These are phyloP conservation scores for Phialophora chinensis DNA, from an alignment of 2,329 filamentous ascomycete genomes.

Conservation along the genomic window DNA sequence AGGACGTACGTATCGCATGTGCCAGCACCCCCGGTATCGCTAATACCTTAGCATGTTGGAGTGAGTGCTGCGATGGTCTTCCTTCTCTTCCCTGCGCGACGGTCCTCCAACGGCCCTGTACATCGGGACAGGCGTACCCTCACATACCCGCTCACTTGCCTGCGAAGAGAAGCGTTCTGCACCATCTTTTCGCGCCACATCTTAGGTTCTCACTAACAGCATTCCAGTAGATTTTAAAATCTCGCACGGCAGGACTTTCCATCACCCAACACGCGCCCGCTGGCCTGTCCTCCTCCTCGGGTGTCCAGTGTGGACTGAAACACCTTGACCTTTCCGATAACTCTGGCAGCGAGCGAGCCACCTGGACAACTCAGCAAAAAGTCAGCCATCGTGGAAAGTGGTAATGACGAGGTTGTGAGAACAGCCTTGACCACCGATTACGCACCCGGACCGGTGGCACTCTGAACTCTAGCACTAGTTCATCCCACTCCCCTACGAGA, in stretches of 20 bases:
- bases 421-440: slow-evolving; percentile 5
- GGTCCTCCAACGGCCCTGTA: not conserved
- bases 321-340: not conserved
- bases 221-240: not conserved
- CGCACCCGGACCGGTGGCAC: slow-evolving; percentile 12
- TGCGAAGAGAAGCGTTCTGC: not conserved
- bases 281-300: slow-evolving; percentile 4
- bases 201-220: not conserved
- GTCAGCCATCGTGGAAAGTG: slow-evolving; percentile 5
- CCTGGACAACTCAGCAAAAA: not conserved
- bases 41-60: not conserved
- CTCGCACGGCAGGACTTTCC: not conserved
- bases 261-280: not conserved
- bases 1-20: not conserved
- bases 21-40: not conserved
- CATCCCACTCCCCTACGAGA: slow-evolving; percentile 10
- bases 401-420: slow-evolving; percentile 10
- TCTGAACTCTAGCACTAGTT: slow-evolving; percentile 10
- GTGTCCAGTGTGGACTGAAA: not conserved
- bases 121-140: not conserved
- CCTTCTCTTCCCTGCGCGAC: not conserved
- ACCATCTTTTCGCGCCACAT: not conserved
- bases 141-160: slow-evolving; percentile 6
- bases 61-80: not conserved
- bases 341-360: not conserved